phyloP scores from a whole-genome alignment of 192 early-diverging fungal species.

The Umbelopsis sp. region DNA sequence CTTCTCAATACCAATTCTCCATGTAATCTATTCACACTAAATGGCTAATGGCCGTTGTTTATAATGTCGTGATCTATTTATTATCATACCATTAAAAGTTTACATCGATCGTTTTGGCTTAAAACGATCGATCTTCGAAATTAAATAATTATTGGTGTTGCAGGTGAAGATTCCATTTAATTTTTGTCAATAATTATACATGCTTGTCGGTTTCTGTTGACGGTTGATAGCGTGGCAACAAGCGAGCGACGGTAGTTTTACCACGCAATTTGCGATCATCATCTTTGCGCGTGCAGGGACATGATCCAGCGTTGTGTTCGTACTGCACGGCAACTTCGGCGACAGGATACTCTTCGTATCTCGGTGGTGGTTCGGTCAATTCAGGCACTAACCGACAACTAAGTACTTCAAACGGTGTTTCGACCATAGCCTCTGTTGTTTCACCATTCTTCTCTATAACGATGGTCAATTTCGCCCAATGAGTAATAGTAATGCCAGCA shows the following conservation, averaged over 20 bases:
- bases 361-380: slow-evolving; percentile 4
- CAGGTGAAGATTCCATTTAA: too few species aligned
- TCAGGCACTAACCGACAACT: slow-evolving; percentile 32
- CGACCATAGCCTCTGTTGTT: slow-evolving; percentile 18
- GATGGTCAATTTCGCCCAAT: slow-evolving; percentile 26
- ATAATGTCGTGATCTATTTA: not conserved
- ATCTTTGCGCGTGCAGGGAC: not conserved
- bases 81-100: too few species aligned
- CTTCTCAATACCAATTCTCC: slow-evolving; percentile 8
- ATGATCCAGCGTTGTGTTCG: not conserved
- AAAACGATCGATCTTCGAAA: too few species aligned
- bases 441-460: slow-evolving; percentile 15
- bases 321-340: slow-evolving; percentile 1
- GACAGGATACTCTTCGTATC: not conserved
- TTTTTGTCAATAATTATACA: not conserved
- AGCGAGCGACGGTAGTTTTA: not conserved
- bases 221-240: slow-evolving; percentile 8
- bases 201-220: not conserved
- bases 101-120: too few species aligned
- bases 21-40: slow-evolving; percentile 13
- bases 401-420: slow-evolving; percentile 29
- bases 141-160: too few species aligned
- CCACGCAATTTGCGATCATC: not conserved
- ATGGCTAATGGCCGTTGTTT: not conserved
- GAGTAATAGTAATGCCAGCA: slow-evolving; percentile 20